Evolutionary conservation across 2,329 filamentous ascomycete genomes (phyloP), one percentile per base, ranked within the genome.

Genomic region (Teratosphaeria zuluensis): DNA sequence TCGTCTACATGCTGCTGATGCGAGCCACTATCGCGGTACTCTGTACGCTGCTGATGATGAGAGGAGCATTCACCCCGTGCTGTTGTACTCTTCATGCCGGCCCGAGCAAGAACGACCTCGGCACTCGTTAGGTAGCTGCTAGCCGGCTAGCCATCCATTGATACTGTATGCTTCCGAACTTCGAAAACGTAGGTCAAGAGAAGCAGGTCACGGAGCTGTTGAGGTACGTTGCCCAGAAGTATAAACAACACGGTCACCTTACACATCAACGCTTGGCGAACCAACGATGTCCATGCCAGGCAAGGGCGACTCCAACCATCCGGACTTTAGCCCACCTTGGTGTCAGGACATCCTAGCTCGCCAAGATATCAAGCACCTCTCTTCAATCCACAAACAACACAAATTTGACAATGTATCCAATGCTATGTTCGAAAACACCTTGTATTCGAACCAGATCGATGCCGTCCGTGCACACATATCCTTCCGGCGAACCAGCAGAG

Each of bases 401-500:
- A 24, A 54, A 1, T 24, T 52, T 11, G 51, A 19, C n/a, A 46
- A 32, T 11, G 57, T 62, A 2, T 48, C 56, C 24, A 66, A 64
- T 33, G 54, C 38, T 19, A 58, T 68, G 57, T 64, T 66, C 56
- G 55, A 60, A 30, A 38, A 42, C 0, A 63, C 61, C 1, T 58
- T 67, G 14, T 58, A 61, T 52, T 48, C 54, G 2, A 12, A 31
- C 11, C 52, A 35, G 6, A 38, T 56, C 8, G 21, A 33, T 21
- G 66, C 58, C 24, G 53, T 68, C 14, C 56, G 59, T 31, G 59
- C 64, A 11, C 62, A 62, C 11, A 3, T 66, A 21, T 51, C 54
- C 14, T 62, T 66, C 51, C 59, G 48, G 1, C 56, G 64, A 4
- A 62, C 63, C 7, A 58, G 55, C 53, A 54, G 51, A 5, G 65